Conservation (phyloP, 192 early-diverging fungal species). For the Coemansia furcata region DNA sequence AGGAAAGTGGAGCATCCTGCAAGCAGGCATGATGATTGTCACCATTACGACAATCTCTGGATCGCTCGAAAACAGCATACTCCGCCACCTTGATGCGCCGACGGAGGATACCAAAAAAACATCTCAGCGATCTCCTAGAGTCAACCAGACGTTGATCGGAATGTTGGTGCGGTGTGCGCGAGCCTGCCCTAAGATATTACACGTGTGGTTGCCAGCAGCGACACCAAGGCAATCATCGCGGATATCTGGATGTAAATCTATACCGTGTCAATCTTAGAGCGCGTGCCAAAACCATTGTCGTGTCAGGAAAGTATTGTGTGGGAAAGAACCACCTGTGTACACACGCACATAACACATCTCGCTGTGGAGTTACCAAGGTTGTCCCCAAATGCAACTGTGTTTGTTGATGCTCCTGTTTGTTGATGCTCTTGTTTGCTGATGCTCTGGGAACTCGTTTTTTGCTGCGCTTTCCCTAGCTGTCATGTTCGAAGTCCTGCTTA, state of each 20-base stretch:
- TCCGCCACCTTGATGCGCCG: constrained; percentile 39
- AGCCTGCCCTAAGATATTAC: constrained; percentile 51
- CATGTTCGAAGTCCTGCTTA: background rate
- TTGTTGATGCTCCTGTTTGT: too few relatives aligned
- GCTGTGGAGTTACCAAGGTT: background rate
- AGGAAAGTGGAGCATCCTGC: constrained; percentile 64
- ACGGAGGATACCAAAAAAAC: constrained; percentile 13
- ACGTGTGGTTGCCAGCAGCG: constrained; percentile 54
- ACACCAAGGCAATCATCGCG: too few relatives aligned
- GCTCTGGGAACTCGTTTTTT: background rate
- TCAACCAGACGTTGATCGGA: constrained; percentile 28
- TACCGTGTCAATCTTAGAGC: background rate
- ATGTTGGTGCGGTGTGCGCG: constrained; percentile 37
- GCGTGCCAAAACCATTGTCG: too few relatives aligned
- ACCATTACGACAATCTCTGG: constrained; percentile 65
- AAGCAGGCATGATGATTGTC: constrained; percentile 73
- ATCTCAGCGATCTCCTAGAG: constrained; percentile 7
- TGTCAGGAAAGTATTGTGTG: too few relatives aligned
- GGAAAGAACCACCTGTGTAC: too few relatives aligned
- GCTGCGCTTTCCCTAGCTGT: background rate
- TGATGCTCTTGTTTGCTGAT: background rate
- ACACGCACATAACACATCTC: background rate
- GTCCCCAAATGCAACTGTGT: background rate
- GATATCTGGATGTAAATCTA: too few relatives aligned
- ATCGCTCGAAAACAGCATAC: constrained; percentile 66